phyloP scores from a whole-genome alignment of 331 rosid species.

The Saraca asoca region DNA sequence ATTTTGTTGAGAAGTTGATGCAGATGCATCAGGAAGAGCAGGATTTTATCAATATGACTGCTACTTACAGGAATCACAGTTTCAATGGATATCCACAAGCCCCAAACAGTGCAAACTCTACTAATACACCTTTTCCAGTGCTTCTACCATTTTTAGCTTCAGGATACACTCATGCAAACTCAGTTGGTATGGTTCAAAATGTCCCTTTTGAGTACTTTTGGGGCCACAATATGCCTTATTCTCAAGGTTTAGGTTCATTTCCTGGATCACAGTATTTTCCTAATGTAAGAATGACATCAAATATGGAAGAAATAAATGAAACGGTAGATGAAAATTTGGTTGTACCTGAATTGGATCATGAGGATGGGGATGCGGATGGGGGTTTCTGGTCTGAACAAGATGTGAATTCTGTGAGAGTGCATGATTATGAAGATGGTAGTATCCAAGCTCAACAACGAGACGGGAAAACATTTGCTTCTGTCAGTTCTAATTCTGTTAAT shows the following conservation, averaged over 20 bases:
- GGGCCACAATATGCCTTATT: constrained; percentile 35
- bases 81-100: constrained; percentile 54
- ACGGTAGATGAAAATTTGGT: constrained; percentile 41
- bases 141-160: constrained; percentile 52
- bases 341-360: constrained; percentile 42
- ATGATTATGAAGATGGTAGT: constrained; percentile 50
- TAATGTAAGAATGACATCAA: constrained; percentile 11
- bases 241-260: no score
- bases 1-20: constrained; percentile 41
- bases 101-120: constrained; percentile 7
- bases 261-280: no score
- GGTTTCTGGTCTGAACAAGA: constrained; percentile 59
- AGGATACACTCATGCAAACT: constrained; percentile 51
- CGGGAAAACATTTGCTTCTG: constrained; percentile 48
- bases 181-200: constrained; percentile 34
- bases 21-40: constrained; percentile 63
- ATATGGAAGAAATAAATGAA: constrained; percentile 44
- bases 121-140: constrained; percentile 45
- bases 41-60: constrained; percentile 50
- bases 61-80: constrained; percentile 42
- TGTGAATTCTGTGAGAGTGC: constrained; percentile 41
- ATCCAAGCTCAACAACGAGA: constrained; percentile 46
- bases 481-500: constrained; percentile 43
- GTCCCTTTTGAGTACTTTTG: constrained; percentile 45
- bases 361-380: constrained; percentile 39